Conservation (phyloP, 148 eudicot genomes). For the Amaranthus hypochondriacus region DNA sequence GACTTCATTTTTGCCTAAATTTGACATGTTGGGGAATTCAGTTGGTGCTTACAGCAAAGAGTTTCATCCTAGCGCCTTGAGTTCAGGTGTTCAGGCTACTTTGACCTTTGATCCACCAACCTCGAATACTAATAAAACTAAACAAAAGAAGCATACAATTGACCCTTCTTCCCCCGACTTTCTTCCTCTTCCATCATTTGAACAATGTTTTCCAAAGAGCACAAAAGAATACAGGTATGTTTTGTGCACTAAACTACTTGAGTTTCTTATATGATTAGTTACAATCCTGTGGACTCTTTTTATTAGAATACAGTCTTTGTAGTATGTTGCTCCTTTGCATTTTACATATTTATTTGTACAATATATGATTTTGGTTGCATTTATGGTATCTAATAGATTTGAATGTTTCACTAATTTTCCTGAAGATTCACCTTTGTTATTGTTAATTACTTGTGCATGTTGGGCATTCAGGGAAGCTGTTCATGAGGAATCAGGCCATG, state of each 20-base stretch:
- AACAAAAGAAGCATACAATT: constrained; percentile 67
- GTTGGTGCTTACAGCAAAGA: constrained; percentile 40
- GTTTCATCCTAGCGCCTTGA: constrained; percentile 20
- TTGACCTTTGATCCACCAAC: constrained; percentile 79
- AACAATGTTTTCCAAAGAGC: constrained; percentile 91
- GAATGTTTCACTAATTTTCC: neutral
- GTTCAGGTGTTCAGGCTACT: constrained; percentile 54
- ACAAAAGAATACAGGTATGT: constrained; percentile 73
- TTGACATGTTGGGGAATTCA: constrained; percentile 42
- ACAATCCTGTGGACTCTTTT: neutral
- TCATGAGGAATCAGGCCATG: constrained; percentile 76
- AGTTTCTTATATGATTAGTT: neutral
- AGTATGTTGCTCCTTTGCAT: neutral
- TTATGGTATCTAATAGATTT: neutral
- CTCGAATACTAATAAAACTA: constrained; percentile 41
- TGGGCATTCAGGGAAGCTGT: constrained; percentile 52
- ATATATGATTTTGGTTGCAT: neutral
- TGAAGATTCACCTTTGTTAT: neutral
- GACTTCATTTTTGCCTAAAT: constrained; percentile 53
- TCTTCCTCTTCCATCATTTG: constrained; percentile 90
- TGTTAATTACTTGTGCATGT: neutral
- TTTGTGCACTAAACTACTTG: neutral
- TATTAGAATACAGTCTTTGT: too few species aligned
- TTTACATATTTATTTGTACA: neutral
- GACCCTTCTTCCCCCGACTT: constrained; percentile 93